Base-by-base conservation (phyloP, 2,329 filamentous ascomycete species). In the Alternaria longipes region DNA sequence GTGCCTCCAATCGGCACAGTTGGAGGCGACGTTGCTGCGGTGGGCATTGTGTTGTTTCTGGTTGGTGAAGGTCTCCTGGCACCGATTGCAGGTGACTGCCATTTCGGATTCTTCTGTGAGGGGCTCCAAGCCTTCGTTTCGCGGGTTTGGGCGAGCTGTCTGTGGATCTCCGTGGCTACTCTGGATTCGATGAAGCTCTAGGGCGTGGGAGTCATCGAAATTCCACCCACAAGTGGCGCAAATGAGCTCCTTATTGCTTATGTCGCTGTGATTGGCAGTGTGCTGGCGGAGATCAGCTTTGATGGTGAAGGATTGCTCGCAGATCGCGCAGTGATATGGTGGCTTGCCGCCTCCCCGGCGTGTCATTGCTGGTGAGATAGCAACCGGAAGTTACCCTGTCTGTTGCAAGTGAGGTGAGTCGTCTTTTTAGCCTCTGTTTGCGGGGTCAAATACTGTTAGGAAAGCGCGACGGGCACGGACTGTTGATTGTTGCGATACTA, bases 261-360 rank as follows among this genome's bases (percentile, higher is more conserved):
- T 47, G 11, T 70, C 65, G 18, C 47, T 26, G n/a, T 72, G 65
- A 3, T 58, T 51, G 8, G 24, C 51, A n/a, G 62, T 59, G 38
- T 75, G 73, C 14, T 42, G 20, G 5, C 42, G 59, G 6, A 70
- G 60, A 11, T 57, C 62, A 14, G 26, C 9, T 40, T 65, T 68
- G 18, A 47, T 66, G 24, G 34, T 22, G 58, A 73, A 75, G 8
- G 59, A 30, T 14, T 57, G 41, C 5, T 40, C 32, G 34, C 72
- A 74, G 24, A 69, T 61, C 20, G 59, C 70, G 36, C 72, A 75
- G 42, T 64, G 36, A 34, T 55, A 61, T n/a, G 30, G n/a, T 30
- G 12, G 45, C 26, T 46, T 40, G 22, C 28, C 14, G 7, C 16
- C 30, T 22, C 30, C 28, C 11, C 32, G 20, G 18, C 4, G 44